Evolutionary conservation across 2,329 filamentous ascomycete species (phyloP), one percentile per base, ranked within the genome.

Genomic region (Ophiosphaerella narmari): DNA sequence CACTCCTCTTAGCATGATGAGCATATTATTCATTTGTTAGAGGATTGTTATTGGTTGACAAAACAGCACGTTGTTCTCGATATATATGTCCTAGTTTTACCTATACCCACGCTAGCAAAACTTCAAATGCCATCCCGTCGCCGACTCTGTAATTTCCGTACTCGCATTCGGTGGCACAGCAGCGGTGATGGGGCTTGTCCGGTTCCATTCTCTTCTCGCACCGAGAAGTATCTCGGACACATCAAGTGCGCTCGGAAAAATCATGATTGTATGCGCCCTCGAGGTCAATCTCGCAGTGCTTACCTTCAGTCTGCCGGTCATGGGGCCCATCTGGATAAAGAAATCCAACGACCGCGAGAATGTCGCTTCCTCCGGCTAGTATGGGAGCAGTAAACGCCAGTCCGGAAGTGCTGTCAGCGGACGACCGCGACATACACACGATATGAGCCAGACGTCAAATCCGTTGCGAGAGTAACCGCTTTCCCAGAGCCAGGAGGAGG

Each of bases 281-380:
- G 68, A 73, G 43, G 60, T 73, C 36, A 58, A 70, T 36, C 50
- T 68, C 9, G 71, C 66, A 16, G 63, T 72, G 33, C 45, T 71
- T 26, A 64, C 70, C 3, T 62, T 68, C 46, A 72, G 71, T 50
- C 55, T 70, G 31, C 70, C 69, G 0, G 54, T 59, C 14, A 37
- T 44, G 12, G 21, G 42, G 1, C 26, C 42, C 2, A 37, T 44
- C 34, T 44, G 13, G 18, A 24, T 44, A 2, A 44, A 44, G 34
- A n/a, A 24, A 7, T 14, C 13, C 4, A 44, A 44, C 21, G 42
- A 26, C n/a, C 33, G 33, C 32, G 38, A 35, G 42, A 24, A 4
- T 14, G 2, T 21, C 18, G 18, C 18, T 21, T 21, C 18, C 18
- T 21, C 18, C 3, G 3, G 18, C 18, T 4, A 21, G 4, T 21